Conservation (phyloP, 2,329 filamentous ascomycete genomes). For the Sporothrix humicola region DNA sequence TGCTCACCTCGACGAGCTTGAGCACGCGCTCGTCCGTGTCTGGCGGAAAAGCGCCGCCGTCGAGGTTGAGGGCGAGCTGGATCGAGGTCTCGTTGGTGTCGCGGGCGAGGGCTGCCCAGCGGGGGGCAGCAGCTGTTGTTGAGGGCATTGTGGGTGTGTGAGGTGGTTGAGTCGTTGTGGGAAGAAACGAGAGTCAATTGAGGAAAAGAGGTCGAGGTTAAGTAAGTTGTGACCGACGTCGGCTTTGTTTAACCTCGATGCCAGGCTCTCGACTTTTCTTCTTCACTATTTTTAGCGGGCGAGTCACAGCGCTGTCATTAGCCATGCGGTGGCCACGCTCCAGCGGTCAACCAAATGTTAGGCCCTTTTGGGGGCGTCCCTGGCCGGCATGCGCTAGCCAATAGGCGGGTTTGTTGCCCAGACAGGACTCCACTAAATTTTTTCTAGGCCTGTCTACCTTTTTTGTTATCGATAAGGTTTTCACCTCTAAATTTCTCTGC, state of each 20-base stretch:
- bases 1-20: slow-evolving; percentile 53
- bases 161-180: not conserved
- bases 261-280: not conserved
- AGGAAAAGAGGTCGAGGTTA: not conserved
- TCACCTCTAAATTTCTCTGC: slow-evolving; percentile 26
- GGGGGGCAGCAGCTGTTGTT: slow-evolving; percentile 47
- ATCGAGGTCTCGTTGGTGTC: slow-evolving; percentile 99
- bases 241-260: not conserved
- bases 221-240: not conserved
- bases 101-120: slow-evolving; percentile 80
- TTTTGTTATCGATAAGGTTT: slow-evolving; percentile 31
- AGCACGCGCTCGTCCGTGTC: slow-evolving; percentile 63
- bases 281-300: slow-evolving; percentile 29
- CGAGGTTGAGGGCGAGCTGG: slow-evolving; percentile 87
- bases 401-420: not conserved
- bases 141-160: slow-evolving; percentile 39
- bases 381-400: slow-evolving; percentile 22
- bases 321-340: slow-evolving; percentile 17
- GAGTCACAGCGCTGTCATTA: slow-evolving; percentile 36
- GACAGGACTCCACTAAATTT: not conserved
- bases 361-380: not conserved
- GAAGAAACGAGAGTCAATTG: not conserved
- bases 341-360: not conserved
- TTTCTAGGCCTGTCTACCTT: not conserved
- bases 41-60: slow-evolving; percentile 72